Conservation (phyloP, 2,329 filamentous ascomycete species). For the Geosmithia putterillii region DNA sequence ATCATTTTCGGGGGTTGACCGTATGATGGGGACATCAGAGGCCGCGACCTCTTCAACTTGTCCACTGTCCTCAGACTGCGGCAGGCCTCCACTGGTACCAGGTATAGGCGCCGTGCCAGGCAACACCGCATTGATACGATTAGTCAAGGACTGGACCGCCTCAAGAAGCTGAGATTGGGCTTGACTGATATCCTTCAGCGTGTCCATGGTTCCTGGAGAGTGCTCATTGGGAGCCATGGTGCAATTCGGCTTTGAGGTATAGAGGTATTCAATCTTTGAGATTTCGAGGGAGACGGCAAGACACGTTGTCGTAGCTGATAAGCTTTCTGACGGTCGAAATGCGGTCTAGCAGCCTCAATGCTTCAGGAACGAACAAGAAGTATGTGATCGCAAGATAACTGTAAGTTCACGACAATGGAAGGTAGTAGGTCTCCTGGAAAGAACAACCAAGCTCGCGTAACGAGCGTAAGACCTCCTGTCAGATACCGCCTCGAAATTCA, state of each 20-base stretch:
- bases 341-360: background rate
- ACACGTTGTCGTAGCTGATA: background rate
- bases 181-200: constrained; percentile 27
- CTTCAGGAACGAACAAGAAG: background rate
- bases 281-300: background rate
- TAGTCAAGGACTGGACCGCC: constrained; percentile 25
- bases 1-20: background rate
- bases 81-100: background rate
- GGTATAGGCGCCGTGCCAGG: background rate
- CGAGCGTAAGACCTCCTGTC: background rate
- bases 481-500: background rate
- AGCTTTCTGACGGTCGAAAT: background rate
- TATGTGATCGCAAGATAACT: background rate
- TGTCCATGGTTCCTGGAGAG: constrained; percentile 10
- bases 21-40: background rate
- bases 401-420: background rate
- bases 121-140: constrained; percentile 9
- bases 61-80: background rate
- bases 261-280: background rate
- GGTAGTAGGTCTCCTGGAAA: background rate
- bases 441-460: background rate
- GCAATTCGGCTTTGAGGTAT: background rate
- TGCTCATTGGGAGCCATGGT: constrained; percentile 1
- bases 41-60: background rate
- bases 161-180: constrained; percentile 26